Base-by-base conservation (phyloP, 1,139 yeast species). In the Candida sp. region DNA sequence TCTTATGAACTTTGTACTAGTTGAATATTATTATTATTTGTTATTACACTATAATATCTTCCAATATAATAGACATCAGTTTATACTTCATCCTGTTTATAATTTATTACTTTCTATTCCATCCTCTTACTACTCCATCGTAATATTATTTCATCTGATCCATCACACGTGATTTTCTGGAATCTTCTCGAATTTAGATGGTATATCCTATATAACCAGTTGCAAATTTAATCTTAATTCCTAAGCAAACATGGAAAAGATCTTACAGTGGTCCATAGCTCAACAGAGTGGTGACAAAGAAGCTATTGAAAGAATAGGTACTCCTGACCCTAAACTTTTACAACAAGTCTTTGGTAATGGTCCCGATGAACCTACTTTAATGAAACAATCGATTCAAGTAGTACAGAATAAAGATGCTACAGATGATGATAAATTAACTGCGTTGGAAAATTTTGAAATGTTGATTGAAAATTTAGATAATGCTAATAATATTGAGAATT, bases 391-490 rank as follows among this genome's bases (percentile, higher is more conserved):
- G 29, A 79, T 89, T 60, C 58, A 60, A 7, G 84, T 87, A 12
- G 81, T 87, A 5, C 60, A 66, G n/a, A 75, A 79, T 56, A 78
- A 81, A n/a, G 84, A 80, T 38, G 83, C 83, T 19, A 74, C 75
- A 3, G 57, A 78, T 29, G 93, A 84, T 40, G 76, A 77, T 56
- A 84, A 84, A 53, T 75, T 83, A 45, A 78, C 81, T 12, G 97
- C 98, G 0, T 77, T 91, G 48, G 98, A 93, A 50, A 89, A 90
- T 61, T 85, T 91, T 56, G 97, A 93, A 62, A 89, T 91, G 95
- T 73, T 93, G 46, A 86, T 93, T 47, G 99, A 93, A 61, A 90
- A 90, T 58, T 67, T 93, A 52, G 99, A 93, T 63, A 93, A 93
- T 61, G 98, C 99, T 22, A 91, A 93, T 64, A 90, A 89, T 57